These are phyloP conservation scores for Sugiyamaella paludigena DNA, from an alignment of 1,139 yeast species.

Conservation along the genomic window DNA sequence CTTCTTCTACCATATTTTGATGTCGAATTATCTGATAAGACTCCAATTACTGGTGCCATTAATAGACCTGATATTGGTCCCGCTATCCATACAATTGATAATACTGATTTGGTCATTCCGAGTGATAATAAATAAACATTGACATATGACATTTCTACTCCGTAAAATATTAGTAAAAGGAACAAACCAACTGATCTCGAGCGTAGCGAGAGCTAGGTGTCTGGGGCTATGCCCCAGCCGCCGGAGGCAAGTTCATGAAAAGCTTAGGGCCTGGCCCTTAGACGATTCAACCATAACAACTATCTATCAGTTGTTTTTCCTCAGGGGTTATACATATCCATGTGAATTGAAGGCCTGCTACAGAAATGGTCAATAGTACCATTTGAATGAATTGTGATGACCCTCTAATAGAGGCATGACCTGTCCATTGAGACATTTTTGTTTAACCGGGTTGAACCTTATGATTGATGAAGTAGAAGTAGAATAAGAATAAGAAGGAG, in stretches of 20 bases:
- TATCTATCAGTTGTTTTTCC: neutral
- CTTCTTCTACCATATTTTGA: conserved; percentile 49
- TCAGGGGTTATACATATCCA: conserved; percentile 32
- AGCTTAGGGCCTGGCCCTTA: too few relatives aligned
- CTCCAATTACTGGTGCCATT: conserved; percentile 60
- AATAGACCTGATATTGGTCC: conserved; percentile 60
- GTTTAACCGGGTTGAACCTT: conserved; percentile 4
- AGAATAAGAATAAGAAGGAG: too few relatives aligned
- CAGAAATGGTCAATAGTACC: conserved; percentile 36
- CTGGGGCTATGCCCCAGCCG: too few relatives aligned
- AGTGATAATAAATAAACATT: conserved; percentile 45
- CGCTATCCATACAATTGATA: conserved; percentile 60
- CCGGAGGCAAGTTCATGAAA: too few relatives aligned
- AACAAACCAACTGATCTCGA: neutral
- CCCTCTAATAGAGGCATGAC: conserved; percentile 36
- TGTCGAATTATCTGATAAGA: conserved; percentile 50
- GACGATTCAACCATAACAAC: too few relatives aligned
- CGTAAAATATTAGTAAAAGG: conserved; percentile 21
- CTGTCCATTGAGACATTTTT: conserved; percentile 30
- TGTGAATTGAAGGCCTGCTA: conserved; percentile 43
- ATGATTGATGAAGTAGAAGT: too few relatives aligned
- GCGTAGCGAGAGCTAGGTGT: neutral
- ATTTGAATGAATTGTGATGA: conserved; percentile 32
- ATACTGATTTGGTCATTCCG: conserved; percentile 51
- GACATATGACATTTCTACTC: conserved; percentile 43